Conservation (phyloP, 305 asterid genomes). For the Solanum hybrid region DNA sequence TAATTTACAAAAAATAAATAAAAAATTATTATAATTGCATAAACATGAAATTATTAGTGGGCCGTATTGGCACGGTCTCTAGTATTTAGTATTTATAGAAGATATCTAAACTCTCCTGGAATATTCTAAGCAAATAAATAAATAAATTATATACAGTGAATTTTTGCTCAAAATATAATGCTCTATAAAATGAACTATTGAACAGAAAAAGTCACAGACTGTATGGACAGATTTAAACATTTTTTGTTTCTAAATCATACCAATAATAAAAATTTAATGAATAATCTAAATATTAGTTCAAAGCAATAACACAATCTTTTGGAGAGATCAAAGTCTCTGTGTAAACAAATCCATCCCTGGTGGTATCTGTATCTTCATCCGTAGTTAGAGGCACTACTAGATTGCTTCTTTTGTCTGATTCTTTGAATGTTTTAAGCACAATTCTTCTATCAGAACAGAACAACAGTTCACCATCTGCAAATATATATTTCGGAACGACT, state of each 20-base stretch:
- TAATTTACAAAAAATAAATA: too few relatives aligned
- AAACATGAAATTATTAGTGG: neutral
- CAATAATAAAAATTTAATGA: neutral
- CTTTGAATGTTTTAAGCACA: neutral
- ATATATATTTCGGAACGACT: neutral
- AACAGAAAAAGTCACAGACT: neutral
- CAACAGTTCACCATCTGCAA: neutral
- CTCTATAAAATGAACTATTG: neutral
- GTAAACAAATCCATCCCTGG: neutral
- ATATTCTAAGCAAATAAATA: neutral
- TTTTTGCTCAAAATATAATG: neutral
- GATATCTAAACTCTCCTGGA: neutral
- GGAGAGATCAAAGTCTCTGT: neutral
- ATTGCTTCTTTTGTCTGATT: neutral
- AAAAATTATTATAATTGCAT: too few relatives aligned
- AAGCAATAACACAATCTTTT: neutral
- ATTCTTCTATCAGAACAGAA: neutral
- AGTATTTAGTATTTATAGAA: neutral
- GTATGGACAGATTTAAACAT: neutral
- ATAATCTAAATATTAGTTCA: neutral
- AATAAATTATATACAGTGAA: neutral
- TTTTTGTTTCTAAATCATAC: neutral
- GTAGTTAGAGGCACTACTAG: neutral
- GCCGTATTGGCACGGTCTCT: neutral
- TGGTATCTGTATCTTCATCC: neutral